phyloP scores from a whole-genome alignment of 495 filamentous ascomycete genomes.

The Hypoxylon intermedium region DNA sequence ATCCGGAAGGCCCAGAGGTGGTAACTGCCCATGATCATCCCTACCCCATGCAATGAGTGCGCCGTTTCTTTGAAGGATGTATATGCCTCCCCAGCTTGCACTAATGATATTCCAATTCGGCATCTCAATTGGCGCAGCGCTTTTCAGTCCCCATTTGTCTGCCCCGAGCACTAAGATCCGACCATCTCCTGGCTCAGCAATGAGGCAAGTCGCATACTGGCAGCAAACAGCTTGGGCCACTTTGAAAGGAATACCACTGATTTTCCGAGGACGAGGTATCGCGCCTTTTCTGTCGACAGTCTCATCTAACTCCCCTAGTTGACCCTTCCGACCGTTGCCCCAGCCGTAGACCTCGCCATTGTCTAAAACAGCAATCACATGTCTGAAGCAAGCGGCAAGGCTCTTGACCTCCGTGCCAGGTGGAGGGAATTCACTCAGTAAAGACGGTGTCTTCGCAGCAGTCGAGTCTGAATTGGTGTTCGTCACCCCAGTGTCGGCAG shows the following conservation, averaged over 20 bases:
- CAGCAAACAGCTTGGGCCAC: slow-evolving; percentile 74
- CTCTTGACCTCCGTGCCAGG: slow-evolving; percentile 56
- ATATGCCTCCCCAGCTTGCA: slow-evolving; percentile 84
- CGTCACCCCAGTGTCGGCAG: slow-evolving; percentile 37
- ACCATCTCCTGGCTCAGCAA: slow-evolving; percentile 60
- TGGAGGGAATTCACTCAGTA: slow-evolving; percentile 69
- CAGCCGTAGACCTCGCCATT: slow-evolving; percentile 86
- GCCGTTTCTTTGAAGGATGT: slow-evolving; percentile 66
- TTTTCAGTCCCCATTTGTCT: slow-evolving; percentile 70
- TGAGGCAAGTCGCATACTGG: slow-evolving; percentile 78
- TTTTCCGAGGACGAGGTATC: slow-evolving; percentile 63
- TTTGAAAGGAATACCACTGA: slow-evolving; percentile 62
- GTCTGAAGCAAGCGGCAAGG: slow-evolving; percentile 75
- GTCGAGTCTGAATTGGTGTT: slow-evolving; percentile 5
- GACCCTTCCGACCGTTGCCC: slow-evolving; percentile 84
- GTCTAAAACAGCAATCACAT: slow-evolving; percentile 73
- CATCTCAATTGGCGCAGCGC: slow-evolving; percentile 47
- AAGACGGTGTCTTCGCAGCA: slow-evolving; percentile 5
- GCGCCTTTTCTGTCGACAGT: slow-evolving; percentile 39
- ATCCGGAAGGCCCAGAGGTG: slow-evolving; percentile 61
- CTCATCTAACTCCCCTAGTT: slow-evolving; percentile 65
- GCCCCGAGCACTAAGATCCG: slow-evolving; percentile 69
- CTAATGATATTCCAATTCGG: slow-evolving; percentile 65
- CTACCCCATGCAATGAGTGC: slow-evolving; percentile 72
- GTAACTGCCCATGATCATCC: slow-evolving; percentile 81